Percentiles rank a stretch among this genome's conserved stretches.
Conservation (phyloP, 768 basidiomycete genomes). For the Lactarius trivialis region DNA sequence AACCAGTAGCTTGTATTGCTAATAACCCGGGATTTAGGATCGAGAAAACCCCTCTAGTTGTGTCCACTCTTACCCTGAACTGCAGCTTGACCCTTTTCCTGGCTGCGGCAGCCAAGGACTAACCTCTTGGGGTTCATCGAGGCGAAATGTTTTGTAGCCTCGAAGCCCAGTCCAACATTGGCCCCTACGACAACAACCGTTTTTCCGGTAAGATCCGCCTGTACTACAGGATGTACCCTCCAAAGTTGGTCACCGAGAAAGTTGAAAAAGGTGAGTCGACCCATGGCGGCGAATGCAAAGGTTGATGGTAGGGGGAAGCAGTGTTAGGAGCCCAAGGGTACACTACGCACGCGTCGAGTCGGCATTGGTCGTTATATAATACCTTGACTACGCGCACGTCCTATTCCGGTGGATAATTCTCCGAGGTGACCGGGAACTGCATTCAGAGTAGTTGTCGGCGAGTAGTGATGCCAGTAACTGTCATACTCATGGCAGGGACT, state of each 20-base stretch:
- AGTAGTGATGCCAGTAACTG: not conserved
- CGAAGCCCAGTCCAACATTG: constrained; percentile 21
- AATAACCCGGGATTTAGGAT: not conserved
- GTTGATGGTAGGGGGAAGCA: not conserved
- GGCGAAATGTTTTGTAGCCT: constrained; percentile 21
- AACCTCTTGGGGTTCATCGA: constrained; percentile 19
- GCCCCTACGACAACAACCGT: constrained; percentile 22
- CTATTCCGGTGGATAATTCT: not conserved
- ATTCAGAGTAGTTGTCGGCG: not conserved
- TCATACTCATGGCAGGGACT: not conserved
- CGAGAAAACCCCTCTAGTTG: not conserved
- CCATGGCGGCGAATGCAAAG: constrained; percentile 12
- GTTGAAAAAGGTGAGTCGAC: not conserved
- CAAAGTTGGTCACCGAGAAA: constrained; percentile 9
- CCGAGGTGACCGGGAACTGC: not conserved
- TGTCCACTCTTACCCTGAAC: constrained; percentile 5
- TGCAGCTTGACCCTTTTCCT: constrained; percentile 15
- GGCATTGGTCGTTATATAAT: not conserved
- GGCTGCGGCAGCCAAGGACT: constrained; percentile 17
- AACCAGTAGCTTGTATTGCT: constrained; percentile 21
- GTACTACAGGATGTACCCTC: constrained; percentile 8
- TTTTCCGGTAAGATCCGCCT: constrained; percentile 18
- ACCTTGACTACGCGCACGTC: not conserved
- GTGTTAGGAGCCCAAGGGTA: not conserved
- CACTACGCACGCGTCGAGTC: not conserved